Evolutionary conservation across 129 eudicot genomes (phyloP).

Genomic region (Saposhnikovia divaricata): DNA sequence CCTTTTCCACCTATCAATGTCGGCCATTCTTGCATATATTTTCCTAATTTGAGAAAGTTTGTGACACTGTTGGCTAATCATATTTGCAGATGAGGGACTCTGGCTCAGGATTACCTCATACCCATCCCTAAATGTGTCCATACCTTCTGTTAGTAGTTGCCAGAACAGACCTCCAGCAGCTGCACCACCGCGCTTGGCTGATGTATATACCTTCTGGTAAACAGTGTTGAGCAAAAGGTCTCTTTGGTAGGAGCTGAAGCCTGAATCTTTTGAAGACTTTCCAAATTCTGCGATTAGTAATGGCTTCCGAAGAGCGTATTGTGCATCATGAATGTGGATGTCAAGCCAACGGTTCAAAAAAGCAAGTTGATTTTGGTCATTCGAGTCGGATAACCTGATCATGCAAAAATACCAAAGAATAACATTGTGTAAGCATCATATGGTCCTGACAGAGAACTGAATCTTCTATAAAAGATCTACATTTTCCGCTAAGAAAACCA

Average conservation of each 20-base stretch:
- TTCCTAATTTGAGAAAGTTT: too few relatives aligned
- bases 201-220: constrained; percentile 29
- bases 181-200: constrained; percentile 80
- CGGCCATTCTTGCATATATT: too few relatives aligned
- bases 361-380: constrained; percentile 21
- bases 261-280: constrained; percentile 61
- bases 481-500: too few relatives aligned
- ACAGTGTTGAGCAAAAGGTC: constrained; percentile 54
- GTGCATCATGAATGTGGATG: constrained; percentile 75
- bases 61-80: constrained; percentile 49
- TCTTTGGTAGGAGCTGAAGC: constrained; percentile 49
- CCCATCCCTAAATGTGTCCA: constrained; percentile 69
- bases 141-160: constrained; percentile 76
- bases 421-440: too few relatives aligned
- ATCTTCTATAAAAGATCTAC: too few relatives aligned
- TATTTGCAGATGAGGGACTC: constrained; percentile 46
- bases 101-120: constrained; percentile 57
- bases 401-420: not conserved
- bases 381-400: not conserved
- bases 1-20: not conserved
- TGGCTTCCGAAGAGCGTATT: constrained; percentile 59
- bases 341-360: constrained; percentile 65
- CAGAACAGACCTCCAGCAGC: constrained; percentile 79
- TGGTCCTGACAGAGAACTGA: too few relatives aligned
- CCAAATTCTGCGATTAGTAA: constrained; percentile 82